Base-by-base conservation (phyloP, 257 asterid species). In the Salvia miltiorrhiza region DNA sequence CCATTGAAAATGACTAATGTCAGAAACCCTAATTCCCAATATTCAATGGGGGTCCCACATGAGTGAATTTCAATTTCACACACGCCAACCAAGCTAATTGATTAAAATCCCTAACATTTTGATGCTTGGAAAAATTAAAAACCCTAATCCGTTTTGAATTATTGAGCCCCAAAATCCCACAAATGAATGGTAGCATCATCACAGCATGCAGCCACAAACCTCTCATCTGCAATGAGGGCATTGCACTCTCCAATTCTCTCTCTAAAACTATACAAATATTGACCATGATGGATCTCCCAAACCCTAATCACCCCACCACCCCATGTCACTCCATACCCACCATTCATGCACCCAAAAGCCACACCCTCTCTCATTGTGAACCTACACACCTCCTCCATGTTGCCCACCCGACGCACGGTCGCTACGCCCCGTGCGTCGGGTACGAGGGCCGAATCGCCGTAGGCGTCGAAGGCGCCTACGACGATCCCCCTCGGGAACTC, bases 111-210 rank as follows among this genome's bases (percentile, higher is more conserved):
- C 3, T 2, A 17, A 2, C 56, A 19, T 8, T 49, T 45, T 5
- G 10, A 0, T 52, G 52, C 16, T n/a, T 6, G n/a, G n/a, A 52
- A n/a, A n/a, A n/a, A n/a, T n/a, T n/a, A n/a, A n/a, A 30, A 30
- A 30, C 35, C 35, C 35, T 30, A 30, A 30, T 7, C 4, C 35
- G 5, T 30, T 30, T 30, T 30, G 19, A 54, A 8, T 69, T 79
- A 80, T 52, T 77, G 77, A 58, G 90, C 90, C 63, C 95, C 95
- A 79, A 92, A 92, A 69, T 92, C 93, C 97, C 97, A 92, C 5
- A 92, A 54, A 73, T 90, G 95, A 62, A 92, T 82, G 3, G 84
- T 86, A 23, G 78, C 90, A 81, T 86, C 95, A 41, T 80, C 60
- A 24, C 93, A 80, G 75, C 82, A 86, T 70, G 88, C 96, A 47